These are phyloP conservation scores for Fallopia convolvulus DNA, from an alignment of 148 eudicot species.

Conservation along the genomic window DNA sequence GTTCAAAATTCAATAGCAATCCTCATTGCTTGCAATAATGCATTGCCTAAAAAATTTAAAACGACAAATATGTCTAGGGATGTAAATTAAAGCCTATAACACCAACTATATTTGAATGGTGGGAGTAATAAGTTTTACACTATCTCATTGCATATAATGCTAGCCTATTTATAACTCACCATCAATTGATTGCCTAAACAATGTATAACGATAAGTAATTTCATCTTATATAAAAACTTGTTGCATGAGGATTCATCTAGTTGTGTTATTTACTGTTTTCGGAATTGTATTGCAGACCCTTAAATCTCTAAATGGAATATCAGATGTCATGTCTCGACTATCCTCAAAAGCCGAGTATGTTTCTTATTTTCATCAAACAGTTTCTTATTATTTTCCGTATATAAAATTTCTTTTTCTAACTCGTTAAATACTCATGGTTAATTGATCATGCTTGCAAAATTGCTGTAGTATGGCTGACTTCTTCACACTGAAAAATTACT, in stretches of 20 bases:
- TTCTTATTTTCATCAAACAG: background rate
- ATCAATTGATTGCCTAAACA: background rate
- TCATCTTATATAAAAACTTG: too few relatives aligned
- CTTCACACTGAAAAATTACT: background rate
- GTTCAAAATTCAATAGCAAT: background rate
- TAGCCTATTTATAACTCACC: background rate
- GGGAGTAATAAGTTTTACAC: background rate
- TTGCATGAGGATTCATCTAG: background rate
- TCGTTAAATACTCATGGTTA: background rate
- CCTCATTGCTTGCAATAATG: background rate
- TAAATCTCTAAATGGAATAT: constrained; percentile 62
- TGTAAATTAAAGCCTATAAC: background rate
- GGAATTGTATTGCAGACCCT: constrained; percentile 42
- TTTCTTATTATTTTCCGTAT: background rate
- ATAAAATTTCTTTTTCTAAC: background rate
- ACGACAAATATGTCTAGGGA: background rate
- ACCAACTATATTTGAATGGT: background rate
- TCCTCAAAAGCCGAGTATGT: constrained; percentile 79
- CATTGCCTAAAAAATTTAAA: background rate
- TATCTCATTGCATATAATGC: background rate
- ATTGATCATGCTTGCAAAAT: background rate
- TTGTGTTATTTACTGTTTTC: background rate
- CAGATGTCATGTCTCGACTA: constrained; percentile 50
- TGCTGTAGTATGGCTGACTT: background rate
- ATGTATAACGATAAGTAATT: background rate